Base-by-base conservation (phyloP, 148 eudicot genomes). In the Cornus suecica region DNA sequence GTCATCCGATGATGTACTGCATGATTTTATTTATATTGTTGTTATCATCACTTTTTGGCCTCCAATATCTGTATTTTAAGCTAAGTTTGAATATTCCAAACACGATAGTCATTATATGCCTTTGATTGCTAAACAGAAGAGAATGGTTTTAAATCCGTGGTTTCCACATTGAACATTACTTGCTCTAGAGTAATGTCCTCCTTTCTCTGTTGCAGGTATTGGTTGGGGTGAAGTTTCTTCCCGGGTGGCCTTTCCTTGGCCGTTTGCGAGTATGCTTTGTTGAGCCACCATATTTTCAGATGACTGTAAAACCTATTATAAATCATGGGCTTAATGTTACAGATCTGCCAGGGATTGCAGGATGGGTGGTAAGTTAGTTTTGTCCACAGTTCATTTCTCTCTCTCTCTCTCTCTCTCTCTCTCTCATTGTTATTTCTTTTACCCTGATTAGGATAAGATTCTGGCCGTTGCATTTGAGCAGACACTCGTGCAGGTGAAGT, bases 251-350 rank as follows among this genome's bases (percentile, higher is more conserved):
- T 27, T 93, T 88, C 71, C 81, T 96, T 72, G 86, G 97, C 37
- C 97, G 97, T 71, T 67, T 96, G 83, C 92, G 98, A 63, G 82
- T 96, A 48, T 93, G 97, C 84, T 96, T 96, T 83, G 94, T 85
- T 72, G 94, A 90, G 82, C 99, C 99, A 66, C 99, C 98, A 48
- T 96, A 93, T 81, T 93, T 91, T 84, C 98, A 96, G 84, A 88
- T 96, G 95, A 91, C 81, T 56, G 91, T 88, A 62, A 96, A 96
- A 78, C 97, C 99, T 29, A 58, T 96, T 32, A 86, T 90, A 76
- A 84, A 80, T 73, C 98, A 84, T 71, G 99, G 99, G 42, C 80
- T 93, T 75, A 93, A 95, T 84, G 99, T 95, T 34, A 90, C 97
- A 30, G 97, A 87, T 79, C 73, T 95, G 76, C 99, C 98, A 52